Conservation (phyloP, 768 basidiomycete species). For the Fistulinella prunicolor region DNA sequence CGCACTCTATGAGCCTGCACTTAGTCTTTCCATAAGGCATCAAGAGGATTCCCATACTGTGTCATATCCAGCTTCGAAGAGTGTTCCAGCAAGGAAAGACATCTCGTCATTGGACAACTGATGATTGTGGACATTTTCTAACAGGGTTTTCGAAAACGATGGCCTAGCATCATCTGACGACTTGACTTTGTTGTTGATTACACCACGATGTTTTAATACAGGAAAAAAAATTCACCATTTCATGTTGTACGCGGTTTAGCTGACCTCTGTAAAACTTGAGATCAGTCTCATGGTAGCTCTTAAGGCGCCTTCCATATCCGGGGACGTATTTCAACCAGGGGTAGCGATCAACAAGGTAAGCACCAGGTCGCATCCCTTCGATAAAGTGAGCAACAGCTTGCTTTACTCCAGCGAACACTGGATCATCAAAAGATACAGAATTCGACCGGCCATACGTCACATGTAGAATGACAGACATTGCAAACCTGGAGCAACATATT, state of each 20-base stretch:
- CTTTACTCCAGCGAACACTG: slow-evolving; percentile 19
- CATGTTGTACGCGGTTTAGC: slow-evolving; percentile 40
- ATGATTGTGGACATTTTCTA: slow-evolving; percentile 47
- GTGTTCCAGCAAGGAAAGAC: slow-evolving; percentile 55
- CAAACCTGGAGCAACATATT: slow-evolving; percentile 19
- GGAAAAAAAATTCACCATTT: slow-evolving; percentile 34
- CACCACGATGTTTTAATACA: fast-evolving
- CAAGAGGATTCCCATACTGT: slow-evolving; percentile 32
- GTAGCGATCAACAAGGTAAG: slow-evolving; percentile 35
- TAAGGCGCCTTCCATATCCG: slow-evolving; percentile 54
- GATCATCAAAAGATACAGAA: slow-evolving; percentile 19
- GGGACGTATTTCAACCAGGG: slow-evolving; percentile 47
- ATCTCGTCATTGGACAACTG: slow-evolving; percentile 51
- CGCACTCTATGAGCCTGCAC: background rate
- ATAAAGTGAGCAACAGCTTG: slow-evolving; percentile 26
- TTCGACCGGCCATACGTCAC: slow-evolving; percentile 25
- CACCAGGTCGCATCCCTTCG: slow-evolving; percentile 30
- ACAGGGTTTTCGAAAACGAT: slow-evolving; percentile 51
- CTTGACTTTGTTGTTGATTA: slow-evolving; percentile 4
- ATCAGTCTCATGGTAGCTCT: slow-evolving; percentile 49
- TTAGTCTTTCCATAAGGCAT: background rate
- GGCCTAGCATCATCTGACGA: slow-evolving; percentile 4
- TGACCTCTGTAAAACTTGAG: slow-evolving; percentile 49
- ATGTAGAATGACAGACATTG: slow-evolving; percentile 25
- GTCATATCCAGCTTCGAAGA: slow-evolving; percentile 62